Conservation (phyloP, 2,329 filamentous ascomycete species). For the Botrytis tulipae region DNA sequence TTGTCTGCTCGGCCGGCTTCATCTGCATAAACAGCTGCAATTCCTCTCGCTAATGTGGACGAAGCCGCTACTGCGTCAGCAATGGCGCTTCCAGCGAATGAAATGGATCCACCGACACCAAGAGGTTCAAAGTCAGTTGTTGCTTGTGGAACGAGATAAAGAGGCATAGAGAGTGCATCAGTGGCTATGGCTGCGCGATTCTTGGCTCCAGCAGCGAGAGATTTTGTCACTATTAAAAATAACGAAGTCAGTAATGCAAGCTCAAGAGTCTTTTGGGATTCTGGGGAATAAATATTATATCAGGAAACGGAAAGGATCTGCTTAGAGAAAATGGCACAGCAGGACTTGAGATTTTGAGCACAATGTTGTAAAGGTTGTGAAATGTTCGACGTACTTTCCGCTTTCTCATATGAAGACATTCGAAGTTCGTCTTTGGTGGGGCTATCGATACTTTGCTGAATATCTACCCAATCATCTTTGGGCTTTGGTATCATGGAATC, state of each 20-base stretch:
- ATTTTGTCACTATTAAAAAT: not conserved
- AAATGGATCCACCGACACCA: not conserved
- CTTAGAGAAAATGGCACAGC: not conserved
- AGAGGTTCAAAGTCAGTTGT: not conserved
- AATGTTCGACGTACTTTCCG: not conserved
- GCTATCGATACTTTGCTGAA: not conserved
- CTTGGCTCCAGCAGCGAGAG: not conserved
- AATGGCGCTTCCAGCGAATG: not conserved
- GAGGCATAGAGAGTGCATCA: not conserved
- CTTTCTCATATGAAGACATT: slow-evolving; percentile 5
- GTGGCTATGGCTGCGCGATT: not conserved
- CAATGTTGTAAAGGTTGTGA: not conserved
- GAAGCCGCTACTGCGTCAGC: not conserved
- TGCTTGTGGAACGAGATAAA: not conserved
- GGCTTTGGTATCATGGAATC: not conserved
- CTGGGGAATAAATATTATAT: not conserved
- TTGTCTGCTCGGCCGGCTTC: slow-evolving; percentile 2
- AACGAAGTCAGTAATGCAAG: not conserved
- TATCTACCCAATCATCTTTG: not conserved
- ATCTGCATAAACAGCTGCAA: not conserved
- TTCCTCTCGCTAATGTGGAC: not conserved
- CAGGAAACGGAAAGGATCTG: not conserved
- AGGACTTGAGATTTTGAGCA: not conserved
- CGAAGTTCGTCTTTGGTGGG: not conserved
- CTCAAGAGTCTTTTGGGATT: not conserved